These are phyloP conservation scores for Stachybotrys echinatus DNA, from an alignment of 2,329 filamentous ascomycete genomes.

Conservation along the genomic window DNA sequence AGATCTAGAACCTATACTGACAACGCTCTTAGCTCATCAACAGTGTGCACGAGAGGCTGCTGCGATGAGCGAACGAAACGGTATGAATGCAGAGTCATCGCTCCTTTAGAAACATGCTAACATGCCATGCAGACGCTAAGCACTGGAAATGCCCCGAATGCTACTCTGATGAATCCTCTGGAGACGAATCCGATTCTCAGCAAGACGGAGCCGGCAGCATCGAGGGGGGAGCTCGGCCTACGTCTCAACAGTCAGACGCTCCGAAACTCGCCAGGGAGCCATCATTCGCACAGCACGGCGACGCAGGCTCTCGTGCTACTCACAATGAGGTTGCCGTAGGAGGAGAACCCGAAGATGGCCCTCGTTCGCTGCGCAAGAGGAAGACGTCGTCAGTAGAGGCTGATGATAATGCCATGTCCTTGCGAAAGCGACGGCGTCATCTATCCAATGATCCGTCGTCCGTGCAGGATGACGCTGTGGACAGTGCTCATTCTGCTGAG, in stretches of 20 bases:
- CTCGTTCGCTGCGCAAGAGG: conserved; percentile 74
- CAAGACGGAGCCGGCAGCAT: conserved; percentile 22
- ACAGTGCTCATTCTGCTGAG: conserved; percentile 21
- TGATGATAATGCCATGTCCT: conserved; percentile 44
- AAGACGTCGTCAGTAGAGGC: conserved; percentile 70
- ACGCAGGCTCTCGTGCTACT: conserved; percentile 9
- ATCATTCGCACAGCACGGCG: conserved; percentile 2
- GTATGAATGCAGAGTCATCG: conserved; percentile 21
- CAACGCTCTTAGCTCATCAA: conserved; percentile 66
- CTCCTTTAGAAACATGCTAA: conserved; percentile 13
- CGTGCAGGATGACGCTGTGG: conserved; percentile 25
- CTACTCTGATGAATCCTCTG: conserved; percentile 33
- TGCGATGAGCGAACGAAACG: conserved; percentile 26
- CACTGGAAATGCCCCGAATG: conserved; percentile 51
- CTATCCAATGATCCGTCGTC: conserved; percentile 36
- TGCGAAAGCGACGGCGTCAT: conserved; percentile 50
- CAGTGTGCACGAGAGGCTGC: conserved; percentile 75
- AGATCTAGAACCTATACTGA: conserved; percentile 27
- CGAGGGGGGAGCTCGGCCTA: conserved; percentile 7
- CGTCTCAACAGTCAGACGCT: conserved; percentile 20
- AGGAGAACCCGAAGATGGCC: conserved; percentile 43
- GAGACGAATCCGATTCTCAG: conserved; percentile 23
- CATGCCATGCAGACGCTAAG: conserved; percentile 27
- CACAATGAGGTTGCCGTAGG: conserved; percentile 5
- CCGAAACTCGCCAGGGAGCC: conserved; percentile 9